Conservation (phyloP, 139 green algal genomes). For the Chlorella sp. region DNA sequence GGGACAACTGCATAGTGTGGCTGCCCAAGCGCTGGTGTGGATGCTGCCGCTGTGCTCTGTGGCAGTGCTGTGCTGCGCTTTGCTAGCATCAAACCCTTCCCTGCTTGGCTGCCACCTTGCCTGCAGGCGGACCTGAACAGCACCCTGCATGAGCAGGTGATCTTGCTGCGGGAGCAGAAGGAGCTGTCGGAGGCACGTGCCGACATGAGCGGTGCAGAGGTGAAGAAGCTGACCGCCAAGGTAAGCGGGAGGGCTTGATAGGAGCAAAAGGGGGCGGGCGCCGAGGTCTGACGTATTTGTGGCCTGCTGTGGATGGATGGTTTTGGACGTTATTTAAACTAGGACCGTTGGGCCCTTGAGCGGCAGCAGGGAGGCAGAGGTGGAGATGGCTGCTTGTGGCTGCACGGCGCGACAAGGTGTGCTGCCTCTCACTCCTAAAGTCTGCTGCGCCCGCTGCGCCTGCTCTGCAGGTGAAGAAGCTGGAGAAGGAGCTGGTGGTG, state of each 20-base stretch:
- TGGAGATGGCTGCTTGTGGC: no score
- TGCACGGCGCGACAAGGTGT: not conserved
- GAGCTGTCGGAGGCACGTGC: slow-evolving; percentile 40
- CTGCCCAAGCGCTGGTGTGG: no score
- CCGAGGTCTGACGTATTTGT: not conserved
- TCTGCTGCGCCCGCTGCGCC: not conserved
- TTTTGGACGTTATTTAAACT: not conserved
- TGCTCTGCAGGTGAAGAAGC: slow-evolving; percentile 57
- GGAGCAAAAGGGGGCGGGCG: slow-evolving; percentile 54
- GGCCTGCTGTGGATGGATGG: not conserved
- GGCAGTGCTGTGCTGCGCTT: no score
- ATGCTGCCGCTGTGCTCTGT: no score
- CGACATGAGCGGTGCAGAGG: slow-evolving; percentile 45
- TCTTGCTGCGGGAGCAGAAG: slow-evolving; percentile 50
- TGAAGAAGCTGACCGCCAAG: slow-evolving; percentile 39
- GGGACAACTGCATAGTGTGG: no score
- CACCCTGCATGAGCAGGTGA: slow-evolving; percentile 50
- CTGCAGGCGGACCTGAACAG: slow-evolving; percentile 49
- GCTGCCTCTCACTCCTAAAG: not conserved
- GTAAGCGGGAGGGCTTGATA: not conserved
- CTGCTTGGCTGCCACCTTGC: no score
- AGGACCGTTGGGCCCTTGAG: no score
- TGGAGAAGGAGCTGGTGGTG: slow-evolving; percentile 65
- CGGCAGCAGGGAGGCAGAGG: no score
- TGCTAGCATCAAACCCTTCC: no score